These are phyloP conservation scores for Penicillium hesseltinei DNA, from an alignment of 2,329 filamentous ascomycete species.

Conservation along the genomic window DNA sequence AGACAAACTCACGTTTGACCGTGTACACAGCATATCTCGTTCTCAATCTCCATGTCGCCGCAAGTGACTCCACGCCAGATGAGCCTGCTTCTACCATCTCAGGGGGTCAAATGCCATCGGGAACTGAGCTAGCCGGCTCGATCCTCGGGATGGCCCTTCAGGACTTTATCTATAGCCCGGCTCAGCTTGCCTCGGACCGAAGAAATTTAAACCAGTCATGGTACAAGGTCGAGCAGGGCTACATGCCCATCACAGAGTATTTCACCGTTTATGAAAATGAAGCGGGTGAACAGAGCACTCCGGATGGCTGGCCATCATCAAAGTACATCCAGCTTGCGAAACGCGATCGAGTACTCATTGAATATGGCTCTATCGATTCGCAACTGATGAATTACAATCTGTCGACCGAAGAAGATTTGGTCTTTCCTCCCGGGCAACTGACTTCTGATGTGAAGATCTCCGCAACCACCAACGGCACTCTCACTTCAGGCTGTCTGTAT, in stretches of 20 bases:
- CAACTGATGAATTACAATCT: conserved; percentile 58
- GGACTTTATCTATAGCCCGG: conserved; percentile 55
- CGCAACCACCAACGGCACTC: conserved; percentile 37
- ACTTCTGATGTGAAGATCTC: conserved; percentile 37
- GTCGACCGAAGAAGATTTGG: conserved; percentile 47
- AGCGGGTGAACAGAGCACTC: conserved; percentile 46
- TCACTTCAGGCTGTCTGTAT: conserved; percentile 57
- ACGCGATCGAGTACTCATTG: conserved; percentile 54
- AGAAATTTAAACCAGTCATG: conserved; percentile 58
- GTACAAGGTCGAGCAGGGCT: conserved; percentile 47
- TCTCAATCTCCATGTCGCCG: conserved; percentile 61
- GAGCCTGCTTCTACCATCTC: conserved; percentile 43
- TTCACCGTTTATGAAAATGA: conserved; percentile 45
- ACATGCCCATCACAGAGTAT: conserved; percentile 53
- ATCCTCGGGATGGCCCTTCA: conserved; percentile 51
- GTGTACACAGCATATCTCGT: conserved; percentile 55
- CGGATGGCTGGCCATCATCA: conserved; percentile 64
- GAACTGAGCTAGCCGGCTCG: conserved; percentile 46
- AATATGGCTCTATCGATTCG: conserved; percentile 57
- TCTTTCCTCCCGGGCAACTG: conserved; percentile 54
- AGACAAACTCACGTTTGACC: conserved; percentile 55
- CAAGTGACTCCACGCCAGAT: conserved; percentile 42
- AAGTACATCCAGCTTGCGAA: conserved; percentile 56
- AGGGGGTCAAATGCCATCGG: conserved; percentile 46
- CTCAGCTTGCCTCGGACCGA: conserved; percentile 51